Evolutionary conservation across 768 basidiomycete species (phyloP).

Genomic region (Psilocybe subaeruginosa): DNA sequence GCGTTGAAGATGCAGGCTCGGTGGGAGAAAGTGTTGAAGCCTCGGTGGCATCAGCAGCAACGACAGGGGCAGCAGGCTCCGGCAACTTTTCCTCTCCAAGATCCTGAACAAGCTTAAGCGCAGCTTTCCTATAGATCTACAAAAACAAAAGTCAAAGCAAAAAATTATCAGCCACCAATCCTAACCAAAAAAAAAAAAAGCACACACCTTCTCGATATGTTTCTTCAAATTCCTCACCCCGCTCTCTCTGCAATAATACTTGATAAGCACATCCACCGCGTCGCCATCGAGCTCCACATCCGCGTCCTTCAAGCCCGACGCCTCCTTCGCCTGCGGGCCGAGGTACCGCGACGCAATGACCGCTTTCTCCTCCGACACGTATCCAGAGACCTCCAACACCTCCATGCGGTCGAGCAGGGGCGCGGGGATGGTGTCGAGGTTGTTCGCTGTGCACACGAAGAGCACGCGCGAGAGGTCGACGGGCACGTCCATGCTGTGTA

Average conservation of each 20-base stretch:
- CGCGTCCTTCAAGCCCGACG: conserved; percentile 82
- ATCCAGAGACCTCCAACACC: conserved; percentile 92
- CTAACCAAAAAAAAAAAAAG: not conserved
- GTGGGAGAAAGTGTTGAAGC: not conserved
- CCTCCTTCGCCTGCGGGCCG: conserved; percentile 91
- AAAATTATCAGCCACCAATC: not conserved
- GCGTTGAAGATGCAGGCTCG: no score
- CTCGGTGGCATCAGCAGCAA: conserved; percentile 10
- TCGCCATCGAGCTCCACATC: conserved; percentile 79
- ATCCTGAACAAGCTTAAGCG: conserved; percentile 87
- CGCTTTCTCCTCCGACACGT: conserved; percentile 91
- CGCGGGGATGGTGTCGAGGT: conserved; percentile 91
- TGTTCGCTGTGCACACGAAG: conserved; percentile 98
- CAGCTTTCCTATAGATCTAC: conserved; percentile 96
- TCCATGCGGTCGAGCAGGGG: conserved; percentile 96
- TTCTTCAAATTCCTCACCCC: conserved; percentile 98
- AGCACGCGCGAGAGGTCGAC: conserved; percentile 95
- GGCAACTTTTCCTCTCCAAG: conserved; percentile 87
- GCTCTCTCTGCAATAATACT: conserved; percentile 97
- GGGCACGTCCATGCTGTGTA: conserved; percentile 87
- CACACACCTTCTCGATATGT: conserved; percentile 90
- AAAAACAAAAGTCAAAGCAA: not conserved
- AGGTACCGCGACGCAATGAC: conserved; percentile 88
- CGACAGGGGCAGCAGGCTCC: conserved; percentile 49
- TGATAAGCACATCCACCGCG: conserved; percentile 87